Percentiles rank a stretch among this genome's conserved stretches.
Conservation (phyloP, 192 early-diverging fungal species). For the Radiomyces spectabilis region DNA sequence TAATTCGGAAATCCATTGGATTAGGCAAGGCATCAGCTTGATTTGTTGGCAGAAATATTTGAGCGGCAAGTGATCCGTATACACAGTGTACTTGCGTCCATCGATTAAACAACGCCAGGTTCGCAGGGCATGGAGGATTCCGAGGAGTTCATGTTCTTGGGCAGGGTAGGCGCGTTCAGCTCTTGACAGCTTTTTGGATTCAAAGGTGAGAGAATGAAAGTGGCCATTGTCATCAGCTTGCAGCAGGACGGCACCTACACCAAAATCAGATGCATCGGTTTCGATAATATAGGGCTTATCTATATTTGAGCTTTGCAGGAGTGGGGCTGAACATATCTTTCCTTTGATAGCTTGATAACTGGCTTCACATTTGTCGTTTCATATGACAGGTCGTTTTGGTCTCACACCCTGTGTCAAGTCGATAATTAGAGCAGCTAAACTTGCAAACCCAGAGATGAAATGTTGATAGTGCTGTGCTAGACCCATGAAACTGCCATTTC, state of each 20-base stretch:
- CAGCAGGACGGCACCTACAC: background rate
- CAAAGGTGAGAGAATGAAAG: background rate
- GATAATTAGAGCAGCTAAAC: slow-evolving; percentile 12
- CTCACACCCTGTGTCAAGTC: background rate
- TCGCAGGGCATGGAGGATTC: too few species aligned
- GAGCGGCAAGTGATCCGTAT: too few species aligned
- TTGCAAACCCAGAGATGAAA: slow-evolving; percentile 12
- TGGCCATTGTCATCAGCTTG: background rate
- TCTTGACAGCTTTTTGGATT: too few species aligned
- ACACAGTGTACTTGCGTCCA: too few species aligned
- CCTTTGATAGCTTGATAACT: slow-evolving; percentile 3
- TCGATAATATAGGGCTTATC: slow-evolving; percentile 18
- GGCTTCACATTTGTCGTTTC: background rate
- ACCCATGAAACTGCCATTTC: slow-evolving; percentile 15
- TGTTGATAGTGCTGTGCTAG: slow-evolving; percentile 14
- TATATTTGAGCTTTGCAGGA: slow-evolving; percentile 23
- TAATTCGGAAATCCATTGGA: too few species aligned
- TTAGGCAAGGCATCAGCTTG: too few species aligned
- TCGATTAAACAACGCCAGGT: too few species aligned
- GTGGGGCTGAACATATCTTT: background rate
- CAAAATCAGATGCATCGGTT: slow-evolving; percentile 23
- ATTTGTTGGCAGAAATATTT: too few species aligned
- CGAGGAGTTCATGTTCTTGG: too few species aligned
- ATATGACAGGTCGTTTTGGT: too few species aligned
- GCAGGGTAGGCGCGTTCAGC: too few species aligned